These are phyloP conservation scores for Excoecaria agallocha DNA, from an alignment of 345 rosid species.

Conservation along the genomic window DNA sequence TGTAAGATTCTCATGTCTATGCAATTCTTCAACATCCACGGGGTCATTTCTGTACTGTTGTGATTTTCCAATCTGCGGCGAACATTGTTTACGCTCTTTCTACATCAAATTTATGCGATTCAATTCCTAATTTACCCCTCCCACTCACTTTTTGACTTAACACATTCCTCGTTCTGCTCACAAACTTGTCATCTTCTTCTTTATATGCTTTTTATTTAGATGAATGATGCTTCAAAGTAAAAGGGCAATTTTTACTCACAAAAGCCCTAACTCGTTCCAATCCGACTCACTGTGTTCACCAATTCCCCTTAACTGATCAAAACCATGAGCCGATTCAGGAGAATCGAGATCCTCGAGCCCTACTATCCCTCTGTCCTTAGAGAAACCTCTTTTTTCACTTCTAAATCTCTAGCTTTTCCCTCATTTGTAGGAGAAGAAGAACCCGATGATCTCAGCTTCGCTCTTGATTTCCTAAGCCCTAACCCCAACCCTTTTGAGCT, in stretches of 20 bases:
- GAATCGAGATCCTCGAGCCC: slow-evolving; percentile 44
- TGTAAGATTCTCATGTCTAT: slow-evolving; percentile 25
- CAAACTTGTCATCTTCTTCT: slow-evolving; percentile 25
- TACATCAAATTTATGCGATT: accelerated
- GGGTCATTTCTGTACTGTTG: slow-evolving; percentile 16
- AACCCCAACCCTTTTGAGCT: slow-evolving; percentile 36
- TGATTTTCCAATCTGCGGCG: slow-evolving; percentile 15
- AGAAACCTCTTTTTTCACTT: slow-evolving; percentile 42
- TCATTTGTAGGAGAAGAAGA: slow-evolving; percentile 26
- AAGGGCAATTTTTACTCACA: background rate
- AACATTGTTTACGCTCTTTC: background rate
- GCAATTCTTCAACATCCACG: background rate
- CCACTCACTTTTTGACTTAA: background rate
- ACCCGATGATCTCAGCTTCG: slow-evolving; percentile 23
- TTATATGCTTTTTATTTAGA: background rate
- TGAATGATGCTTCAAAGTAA: too few relatives aligned
- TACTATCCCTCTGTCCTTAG: slow-evolving; percentile 22
- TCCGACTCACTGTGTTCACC: slow-evolving; percentile 27
- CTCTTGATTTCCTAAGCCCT: slow-evolving; percentile 42
- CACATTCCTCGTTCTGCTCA: slow-evolving; percentile 15
- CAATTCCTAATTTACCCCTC: slow-evolving; percentile 20
- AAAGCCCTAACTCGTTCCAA: slow-evolving; percentile 17
- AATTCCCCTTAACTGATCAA: slow-evolving; percentile 4
- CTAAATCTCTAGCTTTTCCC: slow-evolving; percentile 29
- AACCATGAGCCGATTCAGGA: slow-evolving; percentile 49